phyloP scores from a whole-genome alignment of 139 green algal species.

The Coelastrella sp. region DNA sequence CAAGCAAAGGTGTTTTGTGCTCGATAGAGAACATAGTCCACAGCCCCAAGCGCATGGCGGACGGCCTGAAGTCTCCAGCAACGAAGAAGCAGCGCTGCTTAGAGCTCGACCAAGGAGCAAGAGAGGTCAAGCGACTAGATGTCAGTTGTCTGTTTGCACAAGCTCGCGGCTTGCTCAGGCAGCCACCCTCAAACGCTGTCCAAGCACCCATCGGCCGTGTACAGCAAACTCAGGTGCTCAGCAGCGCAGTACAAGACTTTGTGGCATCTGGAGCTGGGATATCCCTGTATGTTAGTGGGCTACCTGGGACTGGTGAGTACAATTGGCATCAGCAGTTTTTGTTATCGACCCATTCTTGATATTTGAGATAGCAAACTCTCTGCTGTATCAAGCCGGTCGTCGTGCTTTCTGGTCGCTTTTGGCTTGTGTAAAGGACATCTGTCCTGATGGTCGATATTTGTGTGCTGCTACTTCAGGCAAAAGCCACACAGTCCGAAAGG shows the following conservation, averaged over 20 bases:
- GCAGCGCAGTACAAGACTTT: neutral
- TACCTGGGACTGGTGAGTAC: conserved; percentile 39
- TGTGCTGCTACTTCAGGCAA: conserved; percentile 25
- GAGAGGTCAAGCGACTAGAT: neutral
- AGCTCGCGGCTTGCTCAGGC: conserved; percentile 9
- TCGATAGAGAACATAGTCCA: conserved; percentile 18
- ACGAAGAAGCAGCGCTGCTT: conserved; percentile 44
- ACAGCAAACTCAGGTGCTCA: neutral
- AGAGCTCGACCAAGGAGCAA: conserved; percentile 7
- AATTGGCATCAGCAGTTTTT: neutral
- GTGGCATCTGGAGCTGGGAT: neutral
- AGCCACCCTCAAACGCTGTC: conserved; percentile 6
- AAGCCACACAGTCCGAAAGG: conserved; percentile 41
- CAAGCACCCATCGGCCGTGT: conserved; percentile 28
- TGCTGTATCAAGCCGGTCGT: no score
- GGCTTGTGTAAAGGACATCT: no score
- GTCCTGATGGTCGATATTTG: neutral
- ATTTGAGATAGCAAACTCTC: no score
- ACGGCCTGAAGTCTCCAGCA: neutral
- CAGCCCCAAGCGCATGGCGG: neutral
- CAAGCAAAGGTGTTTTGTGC: conserved; percentile 16
- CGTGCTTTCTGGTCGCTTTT: no score
- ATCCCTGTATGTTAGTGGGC: conserved; percentile 42
- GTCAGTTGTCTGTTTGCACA: conserved; percentile 25
- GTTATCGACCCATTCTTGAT: neutral